Evolutionary conservation across 306 rosid genomes (phyloP).

Genomic region (Quercus gilva): DNA sequence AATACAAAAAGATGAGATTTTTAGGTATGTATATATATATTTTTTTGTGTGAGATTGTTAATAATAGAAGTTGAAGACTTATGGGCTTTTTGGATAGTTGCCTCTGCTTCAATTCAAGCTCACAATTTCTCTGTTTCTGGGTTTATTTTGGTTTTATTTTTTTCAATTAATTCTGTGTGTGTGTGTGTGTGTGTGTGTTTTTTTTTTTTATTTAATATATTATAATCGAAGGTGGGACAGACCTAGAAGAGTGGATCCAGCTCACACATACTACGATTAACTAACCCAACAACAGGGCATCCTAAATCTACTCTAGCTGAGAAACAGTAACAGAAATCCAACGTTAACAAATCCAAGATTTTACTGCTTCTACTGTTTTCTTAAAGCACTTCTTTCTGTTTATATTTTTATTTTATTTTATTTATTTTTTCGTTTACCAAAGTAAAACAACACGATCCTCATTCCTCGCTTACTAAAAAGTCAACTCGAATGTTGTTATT

Average conservation of each 20-base stretch:
- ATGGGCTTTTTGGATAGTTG: constrained; percentile 4
- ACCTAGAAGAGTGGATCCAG: constrained; percentile 88
- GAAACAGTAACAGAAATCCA: constrained; percentile 13
- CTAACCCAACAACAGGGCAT: constrained; percentile 27
- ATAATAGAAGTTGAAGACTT: constrained; percentile 29
- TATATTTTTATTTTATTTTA: too few relatives aligned
- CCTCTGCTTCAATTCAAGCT: constrained; percentile 49
- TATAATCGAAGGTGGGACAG: constrained; percentile 52
- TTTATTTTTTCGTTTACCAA: too few relatives aligned
- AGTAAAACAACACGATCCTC: too few relatives aligned
- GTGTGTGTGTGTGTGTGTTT: not conserved
- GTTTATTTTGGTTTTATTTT: constrained; percentile 11
- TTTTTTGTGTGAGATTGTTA: constrained; percentile 1
- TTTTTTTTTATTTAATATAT: constrained; percentile 3
- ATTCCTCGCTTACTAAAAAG: too few relatives aligned
- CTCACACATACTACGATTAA: constrained; percentile 52
- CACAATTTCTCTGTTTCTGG: constrained; percentile 25
- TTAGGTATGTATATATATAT: not conserved
- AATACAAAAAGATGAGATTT: not conserved
- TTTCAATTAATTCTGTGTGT: constrained; percentile 5
- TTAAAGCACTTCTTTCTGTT: not conserved
- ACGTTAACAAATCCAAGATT: not conserved
- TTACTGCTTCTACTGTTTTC: not conserved
- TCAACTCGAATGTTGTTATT: too few relatives aligned
- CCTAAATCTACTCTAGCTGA: constrained; percentile 25